These are phyloP conservation scores for Canariomyces notabilis DNA, from an alignment of 2,329 filamentous ascomycete species.

Conservation along the genomic window DNA sequence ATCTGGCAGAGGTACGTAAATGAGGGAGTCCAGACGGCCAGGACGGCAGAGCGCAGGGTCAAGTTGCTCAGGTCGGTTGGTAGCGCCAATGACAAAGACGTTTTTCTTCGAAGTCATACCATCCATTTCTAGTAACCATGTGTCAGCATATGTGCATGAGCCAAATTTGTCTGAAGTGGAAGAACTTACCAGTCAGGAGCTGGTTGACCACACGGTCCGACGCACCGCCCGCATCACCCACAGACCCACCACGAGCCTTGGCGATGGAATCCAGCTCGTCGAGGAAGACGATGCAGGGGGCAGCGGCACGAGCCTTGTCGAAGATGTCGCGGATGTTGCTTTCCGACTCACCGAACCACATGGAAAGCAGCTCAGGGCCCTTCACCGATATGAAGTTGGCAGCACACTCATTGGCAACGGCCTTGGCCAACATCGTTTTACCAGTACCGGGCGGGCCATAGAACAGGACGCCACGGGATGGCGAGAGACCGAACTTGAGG, in stretches of 20 bases:
- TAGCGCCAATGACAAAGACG: constrained; percentile 98
- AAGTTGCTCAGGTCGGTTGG: constrained; percentile 97
- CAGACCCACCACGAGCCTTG: constrained; percentile 96
- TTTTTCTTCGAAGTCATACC: constrained; percentile 99
- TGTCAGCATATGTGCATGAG: constrained; percentile 14
- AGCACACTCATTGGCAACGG: constrained; percentile 96
- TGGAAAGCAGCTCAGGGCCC: constrained; percentile 94
- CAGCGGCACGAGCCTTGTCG: constrained; percentile 97
- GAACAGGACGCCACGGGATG: constrained; percentile 96
- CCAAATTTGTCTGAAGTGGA: neutral
- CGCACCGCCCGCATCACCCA: constrained; percentile 93
- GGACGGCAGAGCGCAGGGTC: constrained; percentile 97
- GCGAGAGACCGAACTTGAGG: constrained; percentile 98
- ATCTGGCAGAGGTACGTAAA: constrained; percentile 96
- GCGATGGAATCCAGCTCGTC: constrained; percentile 98
- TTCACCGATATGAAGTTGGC: constrained; percentile 99
- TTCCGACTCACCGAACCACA: constrained; percentile 99
- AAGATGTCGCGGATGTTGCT: constrained; percentile 99
- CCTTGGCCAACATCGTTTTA: constrained; percentile 99
- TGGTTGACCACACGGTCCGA: constrained; percentile 99
- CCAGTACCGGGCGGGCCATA: constrained; percentile 98
- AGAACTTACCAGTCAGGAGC: constrained; percentile 79
- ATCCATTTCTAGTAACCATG: constrained; percentile 68
- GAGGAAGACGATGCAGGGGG: constrained; percentile 97
- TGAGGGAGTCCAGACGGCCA: constrained; percentile 95